phyloP scores from a whole-genome alignment of 306 rosid genomes.

The Rosa multiflora region DNA sequence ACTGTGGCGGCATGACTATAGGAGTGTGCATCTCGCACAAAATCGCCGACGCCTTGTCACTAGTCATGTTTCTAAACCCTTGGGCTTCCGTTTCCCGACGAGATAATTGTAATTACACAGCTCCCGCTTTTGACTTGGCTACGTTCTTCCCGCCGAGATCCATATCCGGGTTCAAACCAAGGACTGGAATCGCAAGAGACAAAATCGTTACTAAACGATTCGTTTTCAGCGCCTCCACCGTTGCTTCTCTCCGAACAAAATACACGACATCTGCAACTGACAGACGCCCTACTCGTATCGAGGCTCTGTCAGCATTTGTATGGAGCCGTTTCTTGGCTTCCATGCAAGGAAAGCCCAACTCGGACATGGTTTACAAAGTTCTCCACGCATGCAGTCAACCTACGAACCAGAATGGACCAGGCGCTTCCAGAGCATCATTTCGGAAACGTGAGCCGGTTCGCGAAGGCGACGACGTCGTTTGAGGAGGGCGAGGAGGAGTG shows the following conservation, averaged over 20 bases:
- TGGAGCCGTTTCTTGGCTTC: constrained; percentile 15
- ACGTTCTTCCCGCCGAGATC: constrained; percentile 16
- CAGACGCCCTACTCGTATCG: constrained; percentile 13
- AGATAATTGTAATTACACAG: not conserved
- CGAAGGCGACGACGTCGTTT: constrained; percentile 10
- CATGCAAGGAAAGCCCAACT: constrained; percentile 15
- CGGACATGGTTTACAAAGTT: constrained; percentile 3
- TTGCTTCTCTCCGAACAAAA: constrained; percentile 14
- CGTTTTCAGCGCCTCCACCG: constrained; percentile 20
- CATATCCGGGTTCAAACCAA: constrained; percentile 10
- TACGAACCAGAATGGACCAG: constrained; percentile 24
- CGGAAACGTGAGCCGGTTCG: constrained; percentile 29
- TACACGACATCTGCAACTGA: not conserved
- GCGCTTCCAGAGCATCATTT: constrained; percentile 13
- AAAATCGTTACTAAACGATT: constrained; percentile 25
- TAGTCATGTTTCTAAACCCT: constrained; percentile 22
- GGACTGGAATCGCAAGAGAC: constrained; percentile 18
- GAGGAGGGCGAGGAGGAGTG: constrained; percentile 5
- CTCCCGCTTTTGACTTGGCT: constrained; percentile 20
- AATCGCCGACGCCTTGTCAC: constrained; percentile 30
- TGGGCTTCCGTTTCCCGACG: constrained; percentile 27
- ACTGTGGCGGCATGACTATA: constrained; percentile 31
- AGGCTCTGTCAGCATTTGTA: constrained; percentile 23
- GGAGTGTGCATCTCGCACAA: constrained; percentile 35
- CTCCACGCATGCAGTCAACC: constrained; percentile 2